Base-by-base conservation (phyloP, 2,329 filamentous ascomycete genomes). In the Alternaria solani region DNA sequence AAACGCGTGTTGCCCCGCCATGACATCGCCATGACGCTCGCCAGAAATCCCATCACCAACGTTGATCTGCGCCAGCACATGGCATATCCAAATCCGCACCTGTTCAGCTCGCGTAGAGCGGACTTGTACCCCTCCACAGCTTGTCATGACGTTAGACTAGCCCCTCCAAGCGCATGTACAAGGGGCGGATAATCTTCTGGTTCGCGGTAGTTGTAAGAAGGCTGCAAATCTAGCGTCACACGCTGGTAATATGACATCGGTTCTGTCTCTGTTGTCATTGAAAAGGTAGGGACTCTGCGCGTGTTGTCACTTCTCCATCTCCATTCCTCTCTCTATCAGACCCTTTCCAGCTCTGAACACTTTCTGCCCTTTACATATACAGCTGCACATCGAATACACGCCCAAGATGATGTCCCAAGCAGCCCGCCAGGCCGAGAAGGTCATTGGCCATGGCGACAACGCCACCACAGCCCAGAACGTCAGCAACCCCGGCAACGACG, bases 391-490 rank as follows among this genome's bases (percentile, higher is more conserved):
- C 53, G 56, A 64, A 67, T 14, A 53, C 39, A 52, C 52, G 47
- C 65, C 61, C 67, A 75, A 60, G 68, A 74, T 75, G 63, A 70
- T 76, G 69, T 75, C 75, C 57, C 74, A 77, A 83, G 89, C 87
- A 79, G 92, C 92, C 48, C 87, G 86, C 61, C 75, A 85, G 57
- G 85, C 79, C 55, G 92, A 95, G 74, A 87, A 90, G 80, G 80
- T 79, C 51, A 74, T 94, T 48, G 91, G 91, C 51, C 90, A 94
- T 73, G 85, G 81, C 67, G 83, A 86, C 67, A 89, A 89, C 69
- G 84, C 88, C 18, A 82, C 85, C 53, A 91, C 87, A 1, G 80
- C 84, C 16, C 91, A 94, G 63, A 88, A 95, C 71, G 82, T 94
- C 48, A 81, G 86, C 61, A 89, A 89, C 66, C 91, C 90, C n/a